Conservation (phyloP, 2,329 filamentous ascomycete species). For the Teratosphaeria zuluensis region DNA sequence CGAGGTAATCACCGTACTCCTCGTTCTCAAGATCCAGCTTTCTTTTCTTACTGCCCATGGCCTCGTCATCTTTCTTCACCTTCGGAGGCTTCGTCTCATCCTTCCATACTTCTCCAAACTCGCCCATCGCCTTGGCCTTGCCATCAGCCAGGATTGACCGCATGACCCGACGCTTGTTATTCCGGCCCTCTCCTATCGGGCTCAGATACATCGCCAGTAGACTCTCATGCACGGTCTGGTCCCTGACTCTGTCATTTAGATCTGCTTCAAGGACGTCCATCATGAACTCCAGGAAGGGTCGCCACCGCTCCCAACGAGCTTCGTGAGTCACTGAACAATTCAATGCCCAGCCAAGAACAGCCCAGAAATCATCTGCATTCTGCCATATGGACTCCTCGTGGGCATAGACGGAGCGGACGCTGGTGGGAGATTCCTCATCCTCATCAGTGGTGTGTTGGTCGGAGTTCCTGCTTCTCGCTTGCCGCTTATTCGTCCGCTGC, state of each 20-base stretch:
- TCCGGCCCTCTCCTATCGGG: slow-evolving; percentile 27
- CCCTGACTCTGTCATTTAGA: slow-evolving; percentile 46
- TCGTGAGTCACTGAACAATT: slow-evolving; percentile 71
- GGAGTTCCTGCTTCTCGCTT: slow-evolving; percentile 18
- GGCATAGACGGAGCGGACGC: slow-evolving; percentile 51
- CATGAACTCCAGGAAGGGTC: slow-evolving; percentile 68
- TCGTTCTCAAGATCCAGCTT: slow-evolving; percentile 44
- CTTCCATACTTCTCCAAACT: slow-evolving; percentile 58
- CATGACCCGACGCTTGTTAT: slow-evolving; percentile 45
- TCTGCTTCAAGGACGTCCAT: slow-evolving; percentile 67
- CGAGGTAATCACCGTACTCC: slow-evolving; percentile 27
- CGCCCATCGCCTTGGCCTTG: slow-evolving; percentile 37
- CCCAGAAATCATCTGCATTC: slow-evolving; percentile 81
- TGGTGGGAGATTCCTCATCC: slow-evolving; percentile 13
- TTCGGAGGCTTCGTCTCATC: slow-evolving; percentile 49
- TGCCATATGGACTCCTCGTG: slow-evolving; percentile 59
- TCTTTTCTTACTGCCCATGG: slow-evolving; percentile 45
- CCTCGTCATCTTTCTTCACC: slow-evolving; percentile 41
- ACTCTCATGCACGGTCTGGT: slow-evolving; percentile 37
- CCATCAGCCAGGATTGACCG: slow-evolving; percentile 61
- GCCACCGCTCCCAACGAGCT: slow-evolving; percentile 73
- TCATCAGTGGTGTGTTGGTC: slow-evolving; percentile 8
- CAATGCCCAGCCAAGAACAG: slow-evolving; percentile 81
- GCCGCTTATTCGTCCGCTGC: slow-evolving; percentile 8
- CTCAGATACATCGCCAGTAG: slow-evolving; percentile 53